Evolutionary conservation across 139 green algal species (phyloP), one percentile per base, ranked within the genome.

Genomic region (Trebouxia sp.): DNA sequence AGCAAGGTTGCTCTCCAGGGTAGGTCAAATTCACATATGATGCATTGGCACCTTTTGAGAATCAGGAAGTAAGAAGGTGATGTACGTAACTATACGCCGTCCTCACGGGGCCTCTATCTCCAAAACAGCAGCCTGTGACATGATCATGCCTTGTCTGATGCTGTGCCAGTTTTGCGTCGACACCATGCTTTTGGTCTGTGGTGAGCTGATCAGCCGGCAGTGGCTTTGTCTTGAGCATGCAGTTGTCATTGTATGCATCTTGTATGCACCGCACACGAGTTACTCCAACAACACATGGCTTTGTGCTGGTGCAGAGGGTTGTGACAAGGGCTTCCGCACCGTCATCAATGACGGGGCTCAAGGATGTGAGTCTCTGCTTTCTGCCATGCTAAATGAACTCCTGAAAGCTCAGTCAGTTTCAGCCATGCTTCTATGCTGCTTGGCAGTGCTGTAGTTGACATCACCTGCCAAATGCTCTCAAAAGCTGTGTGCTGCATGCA

Each of bases 261-360:
- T n/a, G n/a, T n/a, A n/a, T n/a, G n/a, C n/a, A n/a, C n/a, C n/a
- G n/a, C n/a, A n/a, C n/a, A n/a, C n/a, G n/a, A n/a, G n/a, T n/a
- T n/a, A n/a, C n/a, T n/a, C n/a, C 28, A 12, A 47, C 35, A 50
- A 56, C n/a, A 1, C 11, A 35, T 15, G 38, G 6, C 55, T 15
- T 55, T 10, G 17, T 8, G 26, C 7, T 9, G n/a, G 11, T 81
- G 39, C 50, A 70, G 76, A 65, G 51, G 53, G 53, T 12, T 70
- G 48, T 39, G 80, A 93, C 30, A 77, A 92, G 14, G 95, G 95
- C 53, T 98, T 94, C 86, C 86, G 95, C 0, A 90, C 98, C 6
- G 86, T 92, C 6, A 88, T 98, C 81, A 98, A 98, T 81, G 95
- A 98, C 75, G 95, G 95, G 24, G 86, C 85, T 2, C 69, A 94